Percentiles rank a stretch among this genome's conserved stretches.
Conservation (phyloP, 306 rosid species). For the Albizia julibrissin region DNA sequence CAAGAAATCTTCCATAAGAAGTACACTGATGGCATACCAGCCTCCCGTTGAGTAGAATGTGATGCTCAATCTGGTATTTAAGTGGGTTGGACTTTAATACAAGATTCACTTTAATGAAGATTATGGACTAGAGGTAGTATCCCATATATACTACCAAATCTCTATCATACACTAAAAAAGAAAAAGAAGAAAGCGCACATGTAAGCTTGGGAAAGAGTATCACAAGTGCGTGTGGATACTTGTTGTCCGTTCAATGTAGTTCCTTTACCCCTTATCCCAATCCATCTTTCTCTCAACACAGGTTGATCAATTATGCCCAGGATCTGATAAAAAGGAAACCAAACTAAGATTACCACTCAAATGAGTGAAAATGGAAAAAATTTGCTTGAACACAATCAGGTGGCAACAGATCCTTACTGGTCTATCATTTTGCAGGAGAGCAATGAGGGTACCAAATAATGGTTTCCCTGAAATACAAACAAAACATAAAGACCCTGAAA, state of each 20-base stretch:
- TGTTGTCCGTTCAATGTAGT: conserved; percentile 79
- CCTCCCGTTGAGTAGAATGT: too few species aligned
- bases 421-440: conserved; percentile 68
- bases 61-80: background rate
- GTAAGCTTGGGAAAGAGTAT: conserved; percentile 75
- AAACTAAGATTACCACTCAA: conserved; percentile 12
- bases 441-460: conserved; percentile 88
- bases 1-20: conserved; percentile 23
- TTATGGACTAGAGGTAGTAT: too few species aligned
- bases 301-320: conserved; percentile 96
- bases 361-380: conserved; percentile 2
- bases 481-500: conserved; percentile 10
- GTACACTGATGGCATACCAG: background rate
- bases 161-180: background rate
- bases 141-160: too few species aligned
- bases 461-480: conserved; percentile 74
- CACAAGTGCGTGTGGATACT: conserved; percentile 74
- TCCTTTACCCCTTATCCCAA: conserved; percentile 74
- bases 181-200: conserved; percentile 50
- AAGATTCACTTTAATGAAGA: too few species aligned
- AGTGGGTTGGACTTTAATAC: too few species aligned
- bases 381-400: background rate
- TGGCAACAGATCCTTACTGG: conserved; percentile 61
- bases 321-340: conserved; percentile 54
- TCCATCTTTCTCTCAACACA: conserved; percentile 88